These are phyloP conservation scores for Ceratocystis destructans DNA, from an alignment of 2,329 filamentous ascomycete genomes.

Conservation along the genomic window DNA sequence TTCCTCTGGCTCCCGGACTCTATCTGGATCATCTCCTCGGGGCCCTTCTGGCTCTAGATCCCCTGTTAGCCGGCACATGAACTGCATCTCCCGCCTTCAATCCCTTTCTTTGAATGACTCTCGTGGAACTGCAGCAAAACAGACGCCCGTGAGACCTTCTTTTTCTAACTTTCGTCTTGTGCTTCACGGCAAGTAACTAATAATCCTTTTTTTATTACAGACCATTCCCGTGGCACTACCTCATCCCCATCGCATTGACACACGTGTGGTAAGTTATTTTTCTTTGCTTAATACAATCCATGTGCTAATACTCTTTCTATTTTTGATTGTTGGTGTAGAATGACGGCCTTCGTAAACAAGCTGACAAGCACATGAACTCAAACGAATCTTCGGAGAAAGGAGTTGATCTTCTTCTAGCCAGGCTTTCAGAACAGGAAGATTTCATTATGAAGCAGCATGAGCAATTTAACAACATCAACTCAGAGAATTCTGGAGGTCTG, in stretches of 20 bases:
- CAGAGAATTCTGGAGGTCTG: conserved; percentile 24
- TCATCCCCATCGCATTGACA: not conserved
- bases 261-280: conserved; percentile 1
- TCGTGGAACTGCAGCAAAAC: not conserved
- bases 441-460: conserved; percentile 46
- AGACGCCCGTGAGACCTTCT: conserved; percentile 7
- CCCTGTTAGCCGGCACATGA: not conserved
- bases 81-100: conserved; percentile 2
- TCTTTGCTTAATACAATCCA: not conserved
- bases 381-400: conserved; percentile 7
- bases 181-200: not conserved
- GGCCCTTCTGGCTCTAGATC: conserved; percentile 2
- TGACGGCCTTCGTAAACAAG: conserved; percentile 1
- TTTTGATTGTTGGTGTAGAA: not conserved
- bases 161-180: not conserved
- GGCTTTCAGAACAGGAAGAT: conserved; percentile 52
- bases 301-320: not conserved
- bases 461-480: conserved; percentile 31
- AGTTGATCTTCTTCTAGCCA: conserved; percentile 40
- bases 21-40: not conserved
- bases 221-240: conserved; percentile 3
- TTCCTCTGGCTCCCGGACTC: conserved; percentile 3
- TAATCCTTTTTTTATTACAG: not conserved
- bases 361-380: conserved; percentile 1
- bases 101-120: conserved; percentile 5